Base-by-base conservation (phyloP, 208 protist species). In the Acanthamoeba triangularis region DNA sequence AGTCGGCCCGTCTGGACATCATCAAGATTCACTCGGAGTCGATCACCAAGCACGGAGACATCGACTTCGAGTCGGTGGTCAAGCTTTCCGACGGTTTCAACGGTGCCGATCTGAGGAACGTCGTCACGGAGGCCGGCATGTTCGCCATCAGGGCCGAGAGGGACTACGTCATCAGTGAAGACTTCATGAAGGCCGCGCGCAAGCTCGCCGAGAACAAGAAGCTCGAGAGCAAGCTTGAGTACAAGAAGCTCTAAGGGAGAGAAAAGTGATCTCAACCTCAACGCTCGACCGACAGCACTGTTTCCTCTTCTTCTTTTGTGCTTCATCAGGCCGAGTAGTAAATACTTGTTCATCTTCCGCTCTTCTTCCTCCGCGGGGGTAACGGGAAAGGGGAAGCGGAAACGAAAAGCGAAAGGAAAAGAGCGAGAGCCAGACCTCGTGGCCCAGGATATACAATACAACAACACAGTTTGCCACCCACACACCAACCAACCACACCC, bases 21-120 rank as follows among this genome's bases (percentile, higher is more conserved):
- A 93, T 99, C 47, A 99, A 99, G 95, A 99, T 99, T 95, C 99
- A 99, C 96, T 95, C 99, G 0, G 95, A 98, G 11, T 96, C 97
- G 37, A 99, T 99, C 37, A 99, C 98, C n/a, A 99, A 99, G 97
- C 97, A 99, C 49, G 99, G 99, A 33, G 99, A 99, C 69, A 99
- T 99, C 98, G 98, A 99, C 97, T 99, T 98, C 91, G 99, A 99
- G 93, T 98, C 99, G 23, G 97, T 99, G 6, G 98, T 99, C 69
- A 99, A 99, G 97, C 98, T 99, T 0, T 98, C 99, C 0, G 99
- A 99, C 96, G 99, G 99, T 41, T 99, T 99, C 97, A 99, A 99
- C 97, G 99, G 99, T 7, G 99, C 99, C 1, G 99, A 99, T 98
- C 95, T 99, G 56, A 97, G 98, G 10, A 99, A 99, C 96, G 98